phyloP scores from a whole-genome alignment of 1,284 basidiomycete species.

The Cryptococcus amylolentus region DNA sequence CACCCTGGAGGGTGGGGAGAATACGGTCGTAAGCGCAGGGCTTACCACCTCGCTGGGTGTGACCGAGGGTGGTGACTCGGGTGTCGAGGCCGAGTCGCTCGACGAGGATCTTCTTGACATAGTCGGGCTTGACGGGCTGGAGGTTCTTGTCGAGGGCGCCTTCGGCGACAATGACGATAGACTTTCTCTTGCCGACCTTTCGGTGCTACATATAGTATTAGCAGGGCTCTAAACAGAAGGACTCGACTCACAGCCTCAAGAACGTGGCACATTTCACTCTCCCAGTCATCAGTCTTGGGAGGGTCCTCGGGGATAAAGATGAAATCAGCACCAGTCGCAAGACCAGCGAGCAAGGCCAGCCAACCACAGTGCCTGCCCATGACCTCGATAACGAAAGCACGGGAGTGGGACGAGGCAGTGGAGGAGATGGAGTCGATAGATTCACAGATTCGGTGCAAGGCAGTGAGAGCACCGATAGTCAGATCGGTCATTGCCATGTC shows the following conservation, averaged over 20 bases:
- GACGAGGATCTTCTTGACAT: constrained; percentile 83
- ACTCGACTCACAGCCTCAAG: constrained; percentile 63
- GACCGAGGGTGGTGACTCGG: constrained; percentile 94
- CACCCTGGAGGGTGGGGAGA: constrained; percentile 90
- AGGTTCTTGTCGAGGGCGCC: constrained; percentile 85
- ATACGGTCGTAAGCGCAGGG: constrained; percentile 93
- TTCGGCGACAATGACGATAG: constrained; percentile 96
- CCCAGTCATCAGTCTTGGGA: constrained; percentile 75
- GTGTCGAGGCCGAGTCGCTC: constrained; percentile 89
- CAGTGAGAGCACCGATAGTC: constrained; percentile 94
- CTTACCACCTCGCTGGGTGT: constrained; percentile 90
- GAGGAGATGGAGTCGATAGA: constrained; percentile 97
- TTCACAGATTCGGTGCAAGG: constrained; percentile 94
- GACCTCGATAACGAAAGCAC: constrained; percentile 97
- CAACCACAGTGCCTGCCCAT: constrained; percentile 99
- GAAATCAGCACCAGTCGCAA: constrained; percentile 94
- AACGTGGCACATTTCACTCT: constrained; percentile 84
- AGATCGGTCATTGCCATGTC: constrained; percentile 98
- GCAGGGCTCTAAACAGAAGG: background rate
- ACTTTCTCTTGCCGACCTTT: constrained; percentile 89
- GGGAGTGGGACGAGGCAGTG: constrained; percentile 90
- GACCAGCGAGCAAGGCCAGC: constrained; percentile 89
- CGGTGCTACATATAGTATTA: constrained; percentile 63
- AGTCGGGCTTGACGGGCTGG: constrained; percentile 83
- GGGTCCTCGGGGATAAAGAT: constrained; percentile 95